Base-by-base conservation (phyloP, 108 stramenopile genomes). In the Hondaea fermentalgiana region DNA sequence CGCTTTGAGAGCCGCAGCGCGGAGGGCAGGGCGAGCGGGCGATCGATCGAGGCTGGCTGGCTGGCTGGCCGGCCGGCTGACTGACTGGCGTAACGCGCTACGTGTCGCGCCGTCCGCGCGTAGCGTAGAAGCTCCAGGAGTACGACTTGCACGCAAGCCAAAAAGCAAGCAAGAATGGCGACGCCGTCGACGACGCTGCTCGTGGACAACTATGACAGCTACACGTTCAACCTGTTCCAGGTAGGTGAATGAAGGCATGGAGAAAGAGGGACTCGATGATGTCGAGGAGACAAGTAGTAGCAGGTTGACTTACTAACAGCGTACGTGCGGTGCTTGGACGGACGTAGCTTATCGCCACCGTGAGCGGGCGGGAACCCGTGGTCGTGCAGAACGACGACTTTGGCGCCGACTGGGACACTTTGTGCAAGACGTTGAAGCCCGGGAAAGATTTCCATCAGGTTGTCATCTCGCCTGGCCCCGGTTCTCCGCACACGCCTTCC, bases 141-240 rank as follows among this genome's bases (percentile, higher is more conserved):
- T 35, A 35, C 35, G 35, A 2, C 35, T 35, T 35, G 35, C 35
- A 35, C 35, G 35, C 35, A 35, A 35, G 35, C 35, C 35, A 35
- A 35, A 35, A 35, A 35, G 35, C 35, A 35, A 35, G 35, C 35
- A 35, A 35, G 35, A 2, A 35, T 35, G 35, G 35, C 35, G 35
- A 35, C 35, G 35, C 35, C 35, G 35, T 45, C n/a, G 49, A 53
- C 45, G 76, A 93, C 93, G 12, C 88, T 93, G 28, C 91, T 93
- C 21, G 90, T 93, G 44, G 93, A 93, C 89, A 93, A 93, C 91
- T 93, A 92, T 58, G 93, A 93, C 90, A 92, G 91, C 57, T 93
- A 93, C 87, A 93, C 93, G 57, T 93, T 93, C 90, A 93, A 93
- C 72, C 60, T 93, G 25, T 92, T 72, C 29, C 93, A 83, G 51